Evolutionary conservation across 768 basidiomycete genomes (phyloP), one percentile per base, ranked within the genome.

Genomic region (Leccinum barrowsii): DNA sequence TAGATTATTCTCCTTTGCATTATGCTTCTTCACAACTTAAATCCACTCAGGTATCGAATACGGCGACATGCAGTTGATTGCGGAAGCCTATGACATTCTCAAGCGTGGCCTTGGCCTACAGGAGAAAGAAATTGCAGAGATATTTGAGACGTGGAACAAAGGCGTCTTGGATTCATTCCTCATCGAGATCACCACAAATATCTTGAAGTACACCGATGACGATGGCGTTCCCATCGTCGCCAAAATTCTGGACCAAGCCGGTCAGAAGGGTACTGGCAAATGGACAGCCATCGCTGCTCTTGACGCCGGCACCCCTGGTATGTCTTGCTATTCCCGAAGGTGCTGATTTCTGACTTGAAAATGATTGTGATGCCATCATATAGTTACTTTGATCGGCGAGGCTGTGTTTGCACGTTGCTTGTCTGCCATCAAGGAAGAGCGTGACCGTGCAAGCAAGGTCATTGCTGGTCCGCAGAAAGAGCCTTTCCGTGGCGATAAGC

Each of bases 151-250:
- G 71, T 96, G 94, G 97, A 98, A 99, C 84, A 95, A 85, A 78
- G 95, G 97, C 70, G 95, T 99, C 70, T 92, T 99, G 57, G 96
- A 99, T 80, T 98, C 97, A 44, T 99, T 97, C 92, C 82, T 99
- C 70, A 96, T 98, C 65, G 94, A 99, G 61, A 98, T 99, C 76
- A 97, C 97, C 59, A 83, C 90, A 69, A 92, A 98, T 75, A 95
- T 99, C 76, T 87, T 99, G 73, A 90, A 87, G 70, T 98, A 92
- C 83, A 94, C 95, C 73, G 97, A 98, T 68, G 90, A 92, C 56
- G 96, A 98, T 72, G 96, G 94, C 58, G 83, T 82, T 68, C 90
- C 94, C 51, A 84, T 98, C 64, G 86, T 99, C 62, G 81, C 79
- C 67, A 99, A 98, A 79, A 96, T 99, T 69, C 83, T 97, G 64